A percentile compares a stretch with the other conserved stretches of the same genome.
These are phyloP conservation scores for Sungouiella thailandica DNA, from an alignment of 805 yeast genomes.

Conservation along the genomic window DNA sequence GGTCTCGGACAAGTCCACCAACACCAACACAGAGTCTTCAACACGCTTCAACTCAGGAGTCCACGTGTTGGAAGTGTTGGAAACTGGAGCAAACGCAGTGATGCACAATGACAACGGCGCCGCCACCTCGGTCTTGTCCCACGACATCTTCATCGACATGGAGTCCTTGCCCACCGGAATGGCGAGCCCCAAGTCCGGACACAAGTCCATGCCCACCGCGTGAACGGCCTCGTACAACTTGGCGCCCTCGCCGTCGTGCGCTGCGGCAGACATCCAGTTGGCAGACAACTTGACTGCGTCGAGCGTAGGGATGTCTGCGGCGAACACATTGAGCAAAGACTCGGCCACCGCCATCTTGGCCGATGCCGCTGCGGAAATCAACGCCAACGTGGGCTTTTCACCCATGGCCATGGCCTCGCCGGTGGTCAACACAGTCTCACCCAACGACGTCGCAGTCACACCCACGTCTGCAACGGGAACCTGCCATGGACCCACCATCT, in stretches of 20 bases:
- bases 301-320: conserved; percentile 79
- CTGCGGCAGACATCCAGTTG: conserved; percentile 98
- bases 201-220: conserved; percentile 89
- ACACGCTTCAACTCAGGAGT: conserved; percentile 70
- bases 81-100: conserved; percentile 89
- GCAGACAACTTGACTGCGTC: conserved; percentile 84
- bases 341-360: conserved; percentile 97
- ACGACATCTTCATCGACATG: conserved; percentile 98
- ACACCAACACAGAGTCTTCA: conserved; percentile 57
- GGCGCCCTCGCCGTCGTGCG: conserved; percentile 92
- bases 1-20: conserved; percentile 69
- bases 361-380: conserved; percentile 83
- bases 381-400: conserved; percentile 87
- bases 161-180: conserved; percentile 99
- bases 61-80: conserved; percentile 86
- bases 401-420: conserved; percentile 99
- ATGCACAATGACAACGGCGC: conserved; percentile 91
- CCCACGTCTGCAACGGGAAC: conserved; percentile 98
- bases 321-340: conserved; percentile 78
- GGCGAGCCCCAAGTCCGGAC: conserved; percentile 86
- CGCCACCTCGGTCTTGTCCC: conserved; percentile 89
- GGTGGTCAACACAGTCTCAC: conserved; percentile 61
- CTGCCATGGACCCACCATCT: conserved; percentile 99
- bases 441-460: conserved; percentile 87
- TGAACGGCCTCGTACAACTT: conserved; percentile 94